Base-by-base conservation (phyloP, 2,329 filamentous ascomycete species). In the Fusarium compactum region DNA sequence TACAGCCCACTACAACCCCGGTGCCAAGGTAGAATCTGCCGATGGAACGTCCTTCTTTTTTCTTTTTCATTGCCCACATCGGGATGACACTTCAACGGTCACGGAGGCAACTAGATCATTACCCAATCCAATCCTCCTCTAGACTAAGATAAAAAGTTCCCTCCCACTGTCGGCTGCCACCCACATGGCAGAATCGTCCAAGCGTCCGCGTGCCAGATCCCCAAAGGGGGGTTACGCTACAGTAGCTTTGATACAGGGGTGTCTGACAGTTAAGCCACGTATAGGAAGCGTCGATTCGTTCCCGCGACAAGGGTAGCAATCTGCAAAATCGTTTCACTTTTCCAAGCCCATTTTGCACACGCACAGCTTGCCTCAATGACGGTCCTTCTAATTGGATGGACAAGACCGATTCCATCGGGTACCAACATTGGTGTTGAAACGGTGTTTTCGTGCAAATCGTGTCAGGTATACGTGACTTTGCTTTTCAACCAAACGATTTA, bases 261-360 rank as follows among this genome's bases (percentile, higher is more conserved):
- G 20, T 34, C n/a, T 41, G 34, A 38, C n/a, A 71, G 66, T 71
- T 71, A 68, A 70, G 55, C 72, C 72, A 74, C 72, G 65, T 51
- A 62, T 74, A 72, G 72, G 72, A 74, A 56, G 48, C 52, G n/a
- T 41, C 27, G 30, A 48, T n/a, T 15, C 38, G 40, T 12, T 55
- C 63, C 67, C 58, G 40, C 11, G 24, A 25, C 67, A 71, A 56
- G 72, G 69, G 34, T 24, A 18, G 10, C 11, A 34, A 24, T 43
- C 62, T 66, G 43, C 41, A 55, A 50, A 41, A 47, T 54, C 44
- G 67, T 74, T 65, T 73, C 62, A 72, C 56, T 55, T 48, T 45
- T 40, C 27, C 12, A 38, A 38, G 34, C 34, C 34, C 34, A 38
- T 38, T 38, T 12, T 38, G 34, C 34, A 38, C 9, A 34, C 32